A percentile compares a stretch with the other conserved stretches of the same genome.
phyloP scores from a whole-genome alignment of 2,329 filamentous ascomycete species.

The Talaromyces marneffei region DNA sequence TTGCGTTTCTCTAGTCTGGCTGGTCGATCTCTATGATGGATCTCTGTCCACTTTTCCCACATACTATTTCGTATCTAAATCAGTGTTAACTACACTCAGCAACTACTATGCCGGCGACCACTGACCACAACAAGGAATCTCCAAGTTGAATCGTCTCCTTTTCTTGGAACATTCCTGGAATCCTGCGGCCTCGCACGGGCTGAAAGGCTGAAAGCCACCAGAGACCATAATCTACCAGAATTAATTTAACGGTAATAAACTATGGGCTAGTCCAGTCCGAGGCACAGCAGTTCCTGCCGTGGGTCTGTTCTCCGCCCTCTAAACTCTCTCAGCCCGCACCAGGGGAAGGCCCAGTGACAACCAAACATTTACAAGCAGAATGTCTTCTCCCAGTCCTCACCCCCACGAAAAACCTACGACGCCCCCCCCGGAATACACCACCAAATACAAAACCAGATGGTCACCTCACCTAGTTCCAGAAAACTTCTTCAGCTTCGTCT shows the following conservation, averaged over 20 bases:
- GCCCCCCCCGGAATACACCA: background rate
- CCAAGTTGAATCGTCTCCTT: background rate
- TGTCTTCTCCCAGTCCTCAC: no score
- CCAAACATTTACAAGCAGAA: background rate
- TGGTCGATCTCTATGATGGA: background rate
- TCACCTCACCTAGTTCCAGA: background rate
- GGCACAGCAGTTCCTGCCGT: background rate
- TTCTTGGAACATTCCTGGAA: background rate
- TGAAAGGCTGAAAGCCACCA: background rate
- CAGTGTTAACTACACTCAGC: background rate
- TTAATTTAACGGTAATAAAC: background rate
- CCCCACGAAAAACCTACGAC: background rate
- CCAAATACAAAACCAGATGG: background rate
- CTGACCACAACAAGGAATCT: background rate
- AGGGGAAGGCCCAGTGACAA: background rate
- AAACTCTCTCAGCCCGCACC: constrained; percentile 3
- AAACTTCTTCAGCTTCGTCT: background rate
- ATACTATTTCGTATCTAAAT: background rate
- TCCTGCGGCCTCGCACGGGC: background rate
- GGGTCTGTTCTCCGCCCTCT: constrained; percentile 5
- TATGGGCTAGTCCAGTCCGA: background rate
- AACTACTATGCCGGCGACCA: background rate
- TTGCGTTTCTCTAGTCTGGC: background rate
- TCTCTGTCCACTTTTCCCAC: background rate
- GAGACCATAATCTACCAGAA: background rate